Percentiles rank a stretch among this genome's conserved stretches.
phyloP scores from a whole-genome alignment of 106 monocot species.

The Apostasia shenzhenica region DNA sequence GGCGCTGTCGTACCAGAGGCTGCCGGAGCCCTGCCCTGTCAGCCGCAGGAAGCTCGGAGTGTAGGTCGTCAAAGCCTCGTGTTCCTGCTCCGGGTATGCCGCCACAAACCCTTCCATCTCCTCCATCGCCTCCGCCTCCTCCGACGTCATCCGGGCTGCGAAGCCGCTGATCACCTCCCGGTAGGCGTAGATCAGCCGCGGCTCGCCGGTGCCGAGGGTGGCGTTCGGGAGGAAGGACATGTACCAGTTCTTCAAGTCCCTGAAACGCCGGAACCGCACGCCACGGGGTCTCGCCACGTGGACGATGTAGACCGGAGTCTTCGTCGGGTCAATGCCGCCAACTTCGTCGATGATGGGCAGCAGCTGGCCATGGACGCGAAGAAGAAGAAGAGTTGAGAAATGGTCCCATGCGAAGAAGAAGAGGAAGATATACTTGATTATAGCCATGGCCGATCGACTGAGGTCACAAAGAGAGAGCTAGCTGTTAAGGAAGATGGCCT shows the following conservation, averaged over 20 bases:
- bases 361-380: neutral
- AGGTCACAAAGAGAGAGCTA: too few species aligned
- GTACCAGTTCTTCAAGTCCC: constrained; percentile 3
- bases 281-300: neutral
- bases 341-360: neutral
- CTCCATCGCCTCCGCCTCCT: constrained; percentile 22
- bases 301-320: constrained; percentile 15
- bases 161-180: constrained; percentile 16
- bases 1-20: constrained; percentile 11
- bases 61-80: constrained; percentile 33
- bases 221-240: constrained; percentile 15
- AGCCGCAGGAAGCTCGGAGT: constrained; percentile 52
- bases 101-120: constrained; percentile 23
- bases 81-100: constrained; percentile 19
- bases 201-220: neutral
- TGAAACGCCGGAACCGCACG: neutral
- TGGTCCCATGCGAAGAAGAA: too few species aligned
- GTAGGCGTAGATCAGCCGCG: constrained; percentile 10
- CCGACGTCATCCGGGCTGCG: constrained; percentile 29
- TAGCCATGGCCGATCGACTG: too few species aligned
- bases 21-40: neutral
- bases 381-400: too few species aligned
- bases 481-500: too few species aligned
- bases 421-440: too few species aligned
- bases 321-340: neutral